Evolutionary conservation across 352 stramenopile genomes (phyloP).

Genomic region (Lagenidium sp.): DNA sequence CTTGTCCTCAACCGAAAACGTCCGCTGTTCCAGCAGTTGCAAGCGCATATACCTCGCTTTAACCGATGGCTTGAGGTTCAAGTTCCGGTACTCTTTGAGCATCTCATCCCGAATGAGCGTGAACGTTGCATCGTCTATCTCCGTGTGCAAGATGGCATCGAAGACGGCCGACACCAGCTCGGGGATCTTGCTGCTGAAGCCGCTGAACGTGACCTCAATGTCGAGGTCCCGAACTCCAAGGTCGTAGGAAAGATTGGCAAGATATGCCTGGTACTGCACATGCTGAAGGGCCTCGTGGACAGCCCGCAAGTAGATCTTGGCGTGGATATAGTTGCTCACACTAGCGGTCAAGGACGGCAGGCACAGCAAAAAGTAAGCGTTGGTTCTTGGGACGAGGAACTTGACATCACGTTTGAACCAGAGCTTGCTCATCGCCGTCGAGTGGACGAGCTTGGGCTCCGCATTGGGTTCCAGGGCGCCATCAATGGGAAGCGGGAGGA

Average conservation of each 20-base stretch:
- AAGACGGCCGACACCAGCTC: constrained; percentile 42
- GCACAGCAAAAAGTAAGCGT: constrained; percentile 54
- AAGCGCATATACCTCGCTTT: constrained; percentile 65
- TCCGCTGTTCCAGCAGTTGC: constrained; percentile 49
- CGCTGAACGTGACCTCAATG: constrained; percentile 53
- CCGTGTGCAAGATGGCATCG: constrained; percentile 21
- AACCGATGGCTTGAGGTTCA: constrained; percentile 46
- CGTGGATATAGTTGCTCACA: constrained; percentile 39
- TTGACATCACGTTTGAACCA: constrained; percentile 66
- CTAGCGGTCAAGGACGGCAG: constrained; percentile 33
- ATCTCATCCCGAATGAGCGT: constrained; percentile 44
- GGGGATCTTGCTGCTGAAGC: constrained; percentile 64
- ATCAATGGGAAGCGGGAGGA: constrained; percentile 21
- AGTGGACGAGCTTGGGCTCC: constrained; percentile 21
- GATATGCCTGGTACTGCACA: constrained; percentile 47
- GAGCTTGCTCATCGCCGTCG: constrained; percentile 31
- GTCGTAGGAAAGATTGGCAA: constrained; percentile 44
- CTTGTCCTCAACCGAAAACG: constrained; percentile 53
- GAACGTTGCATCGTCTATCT: constrained; percentile 29
- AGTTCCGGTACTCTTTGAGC: constrained; percentile 54
- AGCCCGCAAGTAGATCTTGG: constrained; percentile 55
- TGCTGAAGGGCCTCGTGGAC: constrained; percentile 64
- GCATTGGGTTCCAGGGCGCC: constrained; percentile 10
- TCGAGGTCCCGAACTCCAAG: constrained; percentile 50
- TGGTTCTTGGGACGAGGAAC: constrained; percentile 62